phyloP scores from a whole-genome alignment of 2,329 filamentous ascomycete species.

The Aureobasidium sp. region DNA sequence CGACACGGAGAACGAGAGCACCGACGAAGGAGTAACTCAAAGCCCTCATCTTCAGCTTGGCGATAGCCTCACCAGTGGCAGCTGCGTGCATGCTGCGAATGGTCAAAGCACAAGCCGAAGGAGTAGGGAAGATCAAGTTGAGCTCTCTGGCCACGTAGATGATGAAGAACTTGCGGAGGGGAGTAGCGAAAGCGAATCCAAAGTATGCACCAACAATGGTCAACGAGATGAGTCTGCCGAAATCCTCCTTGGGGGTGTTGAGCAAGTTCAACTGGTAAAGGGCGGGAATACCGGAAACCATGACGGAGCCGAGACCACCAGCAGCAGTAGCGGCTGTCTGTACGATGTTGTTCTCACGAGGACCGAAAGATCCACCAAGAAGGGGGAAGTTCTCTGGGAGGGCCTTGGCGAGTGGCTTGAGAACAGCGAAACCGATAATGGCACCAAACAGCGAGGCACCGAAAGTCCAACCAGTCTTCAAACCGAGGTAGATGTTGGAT shows the following conservation, averaged over 20 bases:
- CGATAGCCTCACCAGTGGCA: slow-evolving; percentile 40
- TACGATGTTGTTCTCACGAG: slow-evolving; percentile 52
- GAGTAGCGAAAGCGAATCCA: slow-evolving; percentile 55
- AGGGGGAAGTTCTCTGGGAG: slow-evolving; percentile 33
- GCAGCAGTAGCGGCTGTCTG: slow-evolving; percentile 51
- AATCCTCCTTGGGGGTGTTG: slow-evolving; percentile 44
- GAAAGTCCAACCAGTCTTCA: slow-evolving; percentile 36
- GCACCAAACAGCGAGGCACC: slow-evolving; percentile 31
- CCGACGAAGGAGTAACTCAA: slow-evolving; percentile 41
- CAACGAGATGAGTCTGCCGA: slow-evolving; percentile 49
- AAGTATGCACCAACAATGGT: slow-evolving; percentile 54
- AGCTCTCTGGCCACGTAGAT: slow-evolving; percentile 49
- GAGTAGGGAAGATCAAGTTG: slow-evolving; percentile 49
- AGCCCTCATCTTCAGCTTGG: slow-evolving; percentile 48
- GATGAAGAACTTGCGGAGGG: slow-evolving; percentile 25
- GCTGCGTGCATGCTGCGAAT: slow-evolving; percentile 53
- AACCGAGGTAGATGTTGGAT: slow-evolving; percentile 52
- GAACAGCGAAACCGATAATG: slow-evolving; percentile 47
- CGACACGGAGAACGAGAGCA: slow-evolving; percentile 44
- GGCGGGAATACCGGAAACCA: slow-evolving; percentile 50
- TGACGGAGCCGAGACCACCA: slow-evolving; percentile 47
- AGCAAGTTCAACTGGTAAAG: slow-evolving; percentile 48
- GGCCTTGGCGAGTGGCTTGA: slow-evolving; percentile 20
- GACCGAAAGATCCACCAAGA: slow-evolving; percentile 46
- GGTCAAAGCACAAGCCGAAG: slow-evolving; percentile 51